Conservation (phyloP, 176 grass and related monocot species). For the Rhynchospora tenuis region DNA sequence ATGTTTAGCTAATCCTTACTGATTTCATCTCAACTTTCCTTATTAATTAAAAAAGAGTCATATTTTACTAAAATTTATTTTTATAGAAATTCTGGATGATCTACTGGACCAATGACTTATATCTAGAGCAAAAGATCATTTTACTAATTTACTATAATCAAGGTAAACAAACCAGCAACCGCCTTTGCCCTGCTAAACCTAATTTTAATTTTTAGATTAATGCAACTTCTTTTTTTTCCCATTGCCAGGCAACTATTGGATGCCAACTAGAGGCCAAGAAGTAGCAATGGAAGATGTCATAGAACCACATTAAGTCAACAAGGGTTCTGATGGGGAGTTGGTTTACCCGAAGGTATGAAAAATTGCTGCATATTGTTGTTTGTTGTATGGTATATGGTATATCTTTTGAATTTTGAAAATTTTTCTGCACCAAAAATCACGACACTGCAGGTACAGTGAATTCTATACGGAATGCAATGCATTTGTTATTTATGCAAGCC, state of each 20-base stretch:
- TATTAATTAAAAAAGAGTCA: background rate
- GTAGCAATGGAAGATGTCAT: constrained; percentile 35
- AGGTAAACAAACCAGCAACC: constrained; percentile 37
- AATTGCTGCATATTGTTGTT: background rate
- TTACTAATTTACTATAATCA: constrained; percentile 70
- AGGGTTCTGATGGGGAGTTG: constrained; percentile 30
- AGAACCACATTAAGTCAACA: constrained; percentile 36
- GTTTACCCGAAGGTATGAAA: constrained; percentile 89
- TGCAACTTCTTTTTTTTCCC: background rate
- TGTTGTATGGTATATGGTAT: background rate
- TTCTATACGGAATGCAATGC: background rate
- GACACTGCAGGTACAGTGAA: background rate
- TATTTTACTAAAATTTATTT: constrained; percentile 9
- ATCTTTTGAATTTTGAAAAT: background rate
- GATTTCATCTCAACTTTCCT: background rate
- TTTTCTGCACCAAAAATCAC: background rate
- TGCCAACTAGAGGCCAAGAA: constrained; percentile 52
- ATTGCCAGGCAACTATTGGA: constrained; percentile 19
- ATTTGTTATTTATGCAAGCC: background rate
- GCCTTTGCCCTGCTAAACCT: background rate
- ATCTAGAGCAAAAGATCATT: constrained; percentile 65
- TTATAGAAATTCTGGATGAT: constrained; percentile 78
- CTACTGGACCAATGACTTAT: constrained; percentile 56
- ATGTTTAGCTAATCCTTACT: no score
- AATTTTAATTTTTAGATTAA: background rate